Conservation (phyloP, 2,329 filamentous ascomycete genomes). For the Metarhizium guizhouense region DNA sequence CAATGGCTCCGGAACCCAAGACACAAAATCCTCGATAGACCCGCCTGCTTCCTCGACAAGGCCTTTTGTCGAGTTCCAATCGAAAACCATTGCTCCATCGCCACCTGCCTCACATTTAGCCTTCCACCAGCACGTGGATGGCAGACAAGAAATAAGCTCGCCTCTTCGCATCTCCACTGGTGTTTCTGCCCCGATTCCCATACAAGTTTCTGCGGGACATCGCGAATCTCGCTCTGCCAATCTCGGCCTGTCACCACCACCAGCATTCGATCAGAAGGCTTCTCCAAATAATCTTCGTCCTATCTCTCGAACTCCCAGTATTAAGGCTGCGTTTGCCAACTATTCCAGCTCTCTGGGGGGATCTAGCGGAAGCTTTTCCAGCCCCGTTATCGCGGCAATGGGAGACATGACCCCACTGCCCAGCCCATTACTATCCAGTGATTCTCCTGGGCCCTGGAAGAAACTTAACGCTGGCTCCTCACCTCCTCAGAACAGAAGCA, state of each 20-base stretch:
- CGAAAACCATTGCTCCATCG: constrained; percentile 24
- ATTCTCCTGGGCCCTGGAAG: constrained; percentile 61
- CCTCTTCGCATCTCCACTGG: constrained; percentile 31
- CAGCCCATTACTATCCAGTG: constrained; percentile 58
- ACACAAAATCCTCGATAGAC: constrained; percentile 5
- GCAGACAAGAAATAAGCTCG: constrained; percentile 10
- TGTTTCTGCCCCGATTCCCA: constrained; percentile 11
- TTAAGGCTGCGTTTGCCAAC: constrained; percentile 46
- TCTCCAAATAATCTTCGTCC: constrained; percentile 32
- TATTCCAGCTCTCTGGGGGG: constrained; percentile 42
- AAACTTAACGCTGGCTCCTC: constrained; percentile 41
- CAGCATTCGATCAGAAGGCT: constrained; percentile 17
- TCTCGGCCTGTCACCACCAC: constrained; percentile 20
- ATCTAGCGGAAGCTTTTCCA: constrained; percentile 60
- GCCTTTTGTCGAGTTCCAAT: constrained; percentile 15
- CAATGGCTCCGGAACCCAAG: constrained; percentile 3
- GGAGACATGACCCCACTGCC: constrained; percentile 71
- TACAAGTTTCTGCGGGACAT: constrained; percentile 10
- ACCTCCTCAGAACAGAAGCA: constrained; percentile 18
- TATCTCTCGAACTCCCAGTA: constrained; percentile 50
- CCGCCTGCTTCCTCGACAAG: constrained; percentile 11
- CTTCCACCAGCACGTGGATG: constrained; percentile 6
- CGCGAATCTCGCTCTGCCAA: constrained; percentile 28
- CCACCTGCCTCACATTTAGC: constrained; percentile 17
- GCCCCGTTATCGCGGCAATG: constrained; percentile 66